These are phyloP conservation scores for Terfezia boudieri DNA, from an alignment of 495 filamentous ascomycete species.

Conservation along the genomic window DNA sequence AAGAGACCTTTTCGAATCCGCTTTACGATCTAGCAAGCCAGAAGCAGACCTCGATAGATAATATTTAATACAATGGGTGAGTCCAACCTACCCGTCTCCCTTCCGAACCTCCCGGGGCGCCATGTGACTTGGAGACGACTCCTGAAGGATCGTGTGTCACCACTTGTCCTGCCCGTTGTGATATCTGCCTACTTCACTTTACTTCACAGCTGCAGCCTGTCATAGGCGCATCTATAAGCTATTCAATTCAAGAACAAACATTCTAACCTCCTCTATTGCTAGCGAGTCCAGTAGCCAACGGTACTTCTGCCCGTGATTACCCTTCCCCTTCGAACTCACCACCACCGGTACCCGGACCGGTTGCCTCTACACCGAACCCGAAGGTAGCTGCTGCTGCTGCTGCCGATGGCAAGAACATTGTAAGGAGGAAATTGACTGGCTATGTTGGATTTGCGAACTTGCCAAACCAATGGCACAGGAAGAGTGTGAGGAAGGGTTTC, in stretches of 20 bases:
- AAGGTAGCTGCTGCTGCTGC: slow-evolving; percentile 46
- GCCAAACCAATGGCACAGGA: slow-evolving; percentile 99
- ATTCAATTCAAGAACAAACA: neutral
- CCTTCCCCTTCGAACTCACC: slow-evolving; percentile 27
- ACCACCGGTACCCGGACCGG: slow-evolving; percentile 23
- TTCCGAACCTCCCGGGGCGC: neutral
- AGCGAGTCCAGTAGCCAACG: neutral
- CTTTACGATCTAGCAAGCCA: neutral
- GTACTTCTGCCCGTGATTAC: neutral
- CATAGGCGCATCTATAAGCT: too few relatives aligned
- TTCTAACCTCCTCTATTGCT: neutral
- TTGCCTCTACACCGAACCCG: slow-evolving; percentile 60
- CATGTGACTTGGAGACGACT: neutral
- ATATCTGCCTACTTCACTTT: neutral
- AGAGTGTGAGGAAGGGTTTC: slow-evolving; percentile 99
- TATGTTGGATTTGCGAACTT: slow-evolving; percentile 98
- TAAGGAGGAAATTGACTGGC: slow-evolving; percentile 90
- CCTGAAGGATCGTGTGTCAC: neutral
- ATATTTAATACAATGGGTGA: neutral
- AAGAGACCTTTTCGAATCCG: neutral
- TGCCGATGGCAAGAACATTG: slow-evolving; percentile 86
- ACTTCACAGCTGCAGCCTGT: neutral
- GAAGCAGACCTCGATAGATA: neutral
- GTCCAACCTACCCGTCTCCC: neutral
- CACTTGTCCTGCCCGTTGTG: neutral